These are phyloP conservation scores for Pythium aphanidermatum DNA, from an alignment of 352 stramenopile species.

Conservation along the genomic window DNA sequence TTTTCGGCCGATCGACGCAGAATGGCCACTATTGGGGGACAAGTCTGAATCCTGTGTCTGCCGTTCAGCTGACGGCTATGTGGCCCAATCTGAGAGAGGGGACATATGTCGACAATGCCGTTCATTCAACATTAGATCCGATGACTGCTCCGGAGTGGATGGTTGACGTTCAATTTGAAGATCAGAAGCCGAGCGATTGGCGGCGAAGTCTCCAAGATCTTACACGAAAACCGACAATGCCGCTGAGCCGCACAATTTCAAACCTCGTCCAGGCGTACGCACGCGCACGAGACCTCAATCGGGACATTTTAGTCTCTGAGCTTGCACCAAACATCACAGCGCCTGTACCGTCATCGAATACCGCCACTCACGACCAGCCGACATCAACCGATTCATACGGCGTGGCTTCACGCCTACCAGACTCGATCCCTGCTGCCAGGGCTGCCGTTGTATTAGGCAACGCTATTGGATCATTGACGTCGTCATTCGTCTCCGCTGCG, in stretches of 20 bases:
- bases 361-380: too few species aligned
- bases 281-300: slow-evolving; percentile 57
- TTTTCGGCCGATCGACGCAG: slow-evolving; percentile 27
- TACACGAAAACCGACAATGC: slow-evolving; percentile 44
- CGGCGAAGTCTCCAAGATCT: slow-evolving; percentile 8
- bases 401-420: slow-evolving; percentile 16
- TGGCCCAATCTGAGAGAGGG: slow-evolving; percentile 75
- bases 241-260: slow-evolving; percentile 52
- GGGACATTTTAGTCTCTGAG: slow-evolving; percentile 68
- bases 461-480: slow-evolving; percentile 57
- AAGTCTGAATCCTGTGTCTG: slow-evolving; percentile 32
- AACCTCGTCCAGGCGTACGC: slow-evolving; percentile 76
- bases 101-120: slow-evolving; percentile 78
- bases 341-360: slow-evolving; percentile 2
- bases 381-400: too few species aligned
- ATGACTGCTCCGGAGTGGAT: slow-evolving; percentile 60
- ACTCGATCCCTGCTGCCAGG: slow-evolving; percentile 66
- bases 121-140: slow-evolving; percentile 73
- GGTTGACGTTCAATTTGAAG: slow-evolving; percentile 42
- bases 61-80: slow-evolving; percentile 50
- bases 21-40: slow-evolving; percentile 30
- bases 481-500: slow-evolving; percentile 52
- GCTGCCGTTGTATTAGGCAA: slow-evolving; percentile 63
- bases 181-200: slow-evolving; percentile 32
- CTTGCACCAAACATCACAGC: slow-evolving; percentile 43